A percentile compares a stretch with the other conserved stretches of the same genome.
These are phyloP conservation scores for Claviceps paspali DNA, from an alignment of 2,329 filamentous ascomycete genomes.

Conservation along the genomic window DNA sequence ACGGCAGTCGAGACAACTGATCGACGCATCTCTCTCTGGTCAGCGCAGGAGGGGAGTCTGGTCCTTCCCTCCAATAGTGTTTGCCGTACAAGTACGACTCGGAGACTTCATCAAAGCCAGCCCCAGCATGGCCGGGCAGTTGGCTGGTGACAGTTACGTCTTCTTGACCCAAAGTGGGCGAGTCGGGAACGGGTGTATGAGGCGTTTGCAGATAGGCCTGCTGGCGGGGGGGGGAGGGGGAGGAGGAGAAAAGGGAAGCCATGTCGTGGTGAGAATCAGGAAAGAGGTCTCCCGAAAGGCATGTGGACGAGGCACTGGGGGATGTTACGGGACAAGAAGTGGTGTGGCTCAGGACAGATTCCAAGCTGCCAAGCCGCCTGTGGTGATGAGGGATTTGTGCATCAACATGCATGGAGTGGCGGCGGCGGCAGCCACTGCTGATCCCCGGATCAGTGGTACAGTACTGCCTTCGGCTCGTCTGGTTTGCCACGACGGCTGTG, in stretches of 20 bases:
- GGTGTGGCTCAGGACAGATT: neutral
- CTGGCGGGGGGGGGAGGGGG: neutral
- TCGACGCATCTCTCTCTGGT: neutral
- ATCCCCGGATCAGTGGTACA: neutral
- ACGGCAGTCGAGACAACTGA: neutral
- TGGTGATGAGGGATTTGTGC: neutral
- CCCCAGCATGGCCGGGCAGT: neutral
- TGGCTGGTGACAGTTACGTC: neutral
- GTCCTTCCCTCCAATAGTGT: neutral
- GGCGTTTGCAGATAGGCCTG: neutral
- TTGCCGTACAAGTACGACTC: neutral
- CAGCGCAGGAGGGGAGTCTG: neutral
- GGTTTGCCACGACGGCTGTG: neutral
- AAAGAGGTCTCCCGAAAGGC: neutral
- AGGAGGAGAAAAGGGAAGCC: no score
- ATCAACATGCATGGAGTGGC: neutral
- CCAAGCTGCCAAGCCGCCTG: neutral
- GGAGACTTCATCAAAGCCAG: neutral
- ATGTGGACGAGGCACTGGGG: neutral
- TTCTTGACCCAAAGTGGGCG: constrained; percentile 4
- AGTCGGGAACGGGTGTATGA: constrained; percentile 2
- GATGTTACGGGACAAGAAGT: neutral
- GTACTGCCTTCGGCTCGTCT: neutral
- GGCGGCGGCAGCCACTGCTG: neutral
- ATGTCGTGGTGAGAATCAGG: neutral